These are phyloP conservation scores for Ailanthus altissimus DNA, from an alignment of 345 rosid species.

Conservation along the genomic window DNA sequence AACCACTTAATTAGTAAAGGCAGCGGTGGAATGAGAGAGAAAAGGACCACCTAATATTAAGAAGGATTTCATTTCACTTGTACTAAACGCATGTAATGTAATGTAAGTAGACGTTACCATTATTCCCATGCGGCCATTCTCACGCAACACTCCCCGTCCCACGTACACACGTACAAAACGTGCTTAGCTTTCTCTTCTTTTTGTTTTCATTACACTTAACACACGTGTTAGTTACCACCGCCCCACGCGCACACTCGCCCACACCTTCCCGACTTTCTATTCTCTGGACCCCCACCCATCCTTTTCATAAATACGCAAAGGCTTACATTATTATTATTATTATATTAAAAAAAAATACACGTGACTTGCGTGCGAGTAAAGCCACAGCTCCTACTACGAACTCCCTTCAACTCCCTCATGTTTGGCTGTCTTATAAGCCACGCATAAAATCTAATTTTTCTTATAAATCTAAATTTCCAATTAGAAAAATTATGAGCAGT, in stretches of 20 bases:
- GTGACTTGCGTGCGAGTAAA: conserved; percentile 29
- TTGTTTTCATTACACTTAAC: neutral
- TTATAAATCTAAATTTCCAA: no score
- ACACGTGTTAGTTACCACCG: conserved; percentile 12
- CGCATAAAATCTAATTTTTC: conserved; percentile 27
- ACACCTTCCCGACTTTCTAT: no score
- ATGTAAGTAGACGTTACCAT: neutral
- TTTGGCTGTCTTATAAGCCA: conserved; percentile 24
- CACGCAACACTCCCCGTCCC: neutral
- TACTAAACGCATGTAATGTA: neutral
- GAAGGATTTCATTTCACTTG: neutral
- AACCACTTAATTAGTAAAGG: no score
- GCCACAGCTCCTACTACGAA: neutral
- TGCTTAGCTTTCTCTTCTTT: neutral
- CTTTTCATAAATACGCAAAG: neutral
- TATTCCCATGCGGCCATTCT: neutral
- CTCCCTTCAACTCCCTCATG: neutral
- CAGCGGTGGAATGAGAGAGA: no score
- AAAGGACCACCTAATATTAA: neutral
- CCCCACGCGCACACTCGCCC: no score
- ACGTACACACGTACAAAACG: conserved; percentile 6
- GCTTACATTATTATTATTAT: no score
- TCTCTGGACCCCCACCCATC: rapidly evolving
- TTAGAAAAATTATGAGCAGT: neutral
- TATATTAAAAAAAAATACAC: conserved; percentile 19